Base-by-base conservation (phyloP, 1,284 basidiomycete genomes). In the Trichosporon sp. region DNA sequence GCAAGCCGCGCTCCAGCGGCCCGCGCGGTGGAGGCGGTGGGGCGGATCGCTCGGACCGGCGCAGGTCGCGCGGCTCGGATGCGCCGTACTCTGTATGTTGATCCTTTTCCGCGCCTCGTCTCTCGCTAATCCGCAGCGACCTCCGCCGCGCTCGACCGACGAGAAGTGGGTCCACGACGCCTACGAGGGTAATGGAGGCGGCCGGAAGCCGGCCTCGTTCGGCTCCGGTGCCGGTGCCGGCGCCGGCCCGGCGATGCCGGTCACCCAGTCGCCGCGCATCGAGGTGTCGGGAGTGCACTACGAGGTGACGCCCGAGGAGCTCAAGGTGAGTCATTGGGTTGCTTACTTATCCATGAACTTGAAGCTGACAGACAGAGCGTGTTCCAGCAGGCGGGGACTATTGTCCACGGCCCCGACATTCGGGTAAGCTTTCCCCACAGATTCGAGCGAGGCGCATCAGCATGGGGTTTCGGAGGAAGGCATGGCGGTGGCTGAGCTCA, bases 201-300 rank as follows among this genome's bases (percentile, higher is more conserved):
- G 64, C 4, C 34, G 65, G 4, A 54, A 54, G 49, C 21, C 33
- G 14, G 25, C 32, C 56, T 5, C 36, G 13, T 37, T 37, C 34
- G 34, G 65, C n/a, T n/a, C n/a, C 31, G 40, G 40, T 19, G 70
- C 65, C 61, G 68, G 61, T 14, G 61, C 63, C n/a, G 64, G 32
- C 23, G 23, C 58, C 2, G 60, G 62, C 13, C 29, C 66, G 7
- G 66, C 68, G 32, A 63, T 68, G 27, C 75, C 74, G 58, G 78
- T 73, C 76, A 61, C 73, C 69, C 70, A 81, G 59, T 86, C 85
- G 75, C 85, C 84, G 64, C 87, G 87, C 74, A 86, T 97, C 69
- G 80, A 89, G 70, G 88, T 97, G 70, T 88, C 89, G 68, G 93
- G 93, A 79, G 74, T 98, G 73, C 95, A 98, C 81, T 98, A 96